Percentiles rank a stretch among this genome's conserved stretches.
Conservation (phyloP, 768 basidiomycete species). For the Lepiota venenata region DNA sequence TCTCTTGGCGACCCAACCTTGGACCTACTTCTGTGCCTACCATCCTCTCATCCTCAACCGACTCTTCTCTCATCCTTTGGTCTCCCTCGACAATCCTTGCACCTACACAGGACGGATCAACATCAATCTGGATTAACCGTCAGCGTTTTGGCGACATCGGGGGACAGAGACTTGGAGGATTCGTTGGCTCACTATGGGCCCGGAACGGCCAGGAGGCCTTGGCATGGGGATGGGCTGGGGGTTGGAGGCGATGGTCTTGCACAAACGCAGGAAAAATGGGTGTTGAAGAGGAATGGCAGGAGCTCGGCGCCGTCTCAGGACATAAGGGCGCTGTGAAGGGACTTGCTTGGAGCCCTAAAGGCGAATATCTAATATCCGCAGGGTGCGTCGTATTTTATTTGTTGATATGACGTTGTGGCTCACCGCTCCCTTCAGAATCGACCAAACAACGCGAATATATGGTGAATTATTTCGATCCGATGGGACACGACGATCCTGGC, state of each 20-base stretch:
- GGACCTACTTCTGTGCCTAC: slow-evolving; percentile 32
- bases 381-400: slow-evolving; percentile 48
- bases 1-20: slow-evolving; percentile 70
- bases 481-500: slow-evolving; percentile 45
- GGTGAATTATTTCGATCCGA: slow-evolving; percentile 37
- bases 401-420: slow-evolving; percentile 2
- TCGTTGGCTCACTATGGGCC: slow-evolving; percentile 89
- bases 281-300: slow-evolving; percentile 59
- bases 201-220: slow-evolving; percentile 57
- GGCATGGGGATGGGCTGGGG: slow-evolving; percentile 93
- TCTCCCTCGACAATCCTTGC: slow-evolving; percentile 58
- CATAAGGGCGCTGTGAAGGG: slow-evolving; percentile 80
- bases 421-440: slow-evolving; percentile 50
- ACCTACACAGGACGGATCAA: slow-evolving; percentile 31
- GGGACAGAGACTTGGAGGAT: slow-evolving; percentile 87
- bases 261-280: slow-evolving; percentile 16
- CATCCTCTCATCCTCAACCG: slow-evolving; percentile 90
- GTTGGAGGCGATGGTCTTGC: slow-evolving; percentile 85
- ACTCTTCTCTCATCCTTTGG: slow-evolving; percentile 96
- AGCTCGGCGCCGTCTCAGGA: slow-evolving; percentile 79
- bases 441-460: slow-evolving; percentile 92
- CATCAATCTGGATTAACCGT: slow-evolving; percentile 85
- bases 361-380: slow-evolving; percentile 82
- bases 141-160: slow-evolving; percentile 95
- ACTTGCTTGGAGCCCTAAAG: slow-evolving; percentile 82